Evolutionary conservation across 257 asterid genomes (phyloP), one percentile per base, ranked within the genome.

Genomic region (Solanum chiquidenum): DNA sequence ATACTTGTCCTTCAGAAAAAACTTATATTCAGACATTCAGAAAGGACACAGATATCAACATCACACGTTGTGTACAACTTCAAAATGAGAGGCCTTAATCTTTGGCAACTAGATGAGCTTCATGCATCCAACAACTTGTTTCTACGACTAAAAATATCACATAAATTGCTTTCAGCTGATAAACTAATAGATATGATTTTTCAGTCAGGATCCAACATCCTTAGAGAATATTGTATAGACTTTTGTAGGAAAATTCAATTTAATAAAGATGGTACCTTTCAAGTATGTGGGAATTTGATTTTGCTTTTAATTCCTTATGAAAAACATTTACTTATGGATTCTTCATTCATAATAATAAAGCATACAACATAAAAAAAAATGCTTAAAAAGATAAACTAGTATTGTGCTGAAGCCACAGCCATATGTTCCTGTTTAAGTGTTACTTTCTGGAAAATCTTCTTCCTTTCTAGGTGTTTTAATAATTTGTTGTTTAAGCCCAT

Each of bases 31-130:
- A 96, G 86, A 90, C 89, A 90, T 89, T 94, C 96, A 91, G 92
- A 92, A 88, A 96, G 94, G 88, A 92, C 90, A 44, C 87, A 92
- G 62, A 96, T 90, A 89, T 95, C 98, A n/a, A 86, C 89, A 90
- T 91, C 95, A 88, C 98, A 95, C 83, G 87, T 87, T 73, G 49
- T 0, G 49, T 44, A 91, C 88, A 96, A 91, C 90, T 93, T 92
- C 18, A 90, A 88, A 85, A 92, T 95, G 84, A 95, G 91, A 90
- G 58, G 83, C 87, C 92, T 91, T 88, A 94, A 87, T 35, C 90
- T 90, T 89, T 88, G 93, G 68, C 90, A 93, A 89, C 90, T 88
- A 72, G 92, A 88, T 66, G 90, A 87, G 86, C 91, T 90, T 98
- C 98, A 96, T 89, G 94, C 69, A 88, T 85, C 92, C 88, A 92